Evolutionary conservation across 768 basidiomycete genomes (phyloP), one percentile per base, ranked within the genome.

Genomic region (Chalciporus pseudorubinellus): DNA sequence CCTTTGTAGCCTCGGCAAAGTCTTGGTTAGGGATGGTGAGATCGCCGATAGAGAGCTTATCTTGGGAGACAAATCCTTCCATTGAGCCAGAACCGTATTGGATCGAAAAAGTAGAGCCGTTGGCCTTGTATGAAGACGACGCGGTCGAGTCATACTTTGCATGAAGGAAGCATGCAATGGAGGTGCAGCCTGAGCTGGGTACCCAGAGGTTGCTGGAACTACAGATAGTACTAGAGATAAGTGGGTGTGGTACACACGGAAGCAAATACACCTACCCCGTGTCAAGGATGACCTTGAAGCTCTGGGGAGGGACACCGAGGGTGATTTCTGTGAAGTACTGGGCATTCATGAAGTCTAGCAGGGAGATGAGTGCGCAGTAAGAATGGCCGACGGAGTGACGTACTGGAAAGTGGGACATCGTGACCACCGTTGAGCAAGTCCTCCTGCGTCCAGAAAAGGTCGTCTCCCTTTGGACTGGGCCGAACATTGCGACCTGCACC

Each of bases 181-280:
- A 92, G 16, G 81, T 88, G 73, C 93, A 95, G 50, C 78, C 64
- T 18, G 69, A 60, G 67, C 91, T 87, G 6, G 95, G 94, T 8
- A 98, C 90, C 95, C 95, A 98, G 10, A 98, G 81, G 69, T 97
- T 97, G 73, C 86, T 88, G 44, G 89, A 92, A 9, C 89, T 90
- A 46, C 22, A 56, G n/a, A n/a, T n/a, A n/a, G n/a, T n/a, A n/a
- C n/a, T n/a, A 40, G 3, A 18, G 18, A 29, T 53, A 36, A 64
- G 49, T 0, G 0, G 4, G 40, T n/a, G 20, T 7, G 5, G 21
- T 85, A 50, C 8, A 53, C 8, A 33, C 6, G 22, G 6, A 14
- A 39, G 44, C 56, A 40, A 39, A n/a, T 13, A 4, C 18, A 31
- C 60, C 20, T 65, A 87, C 87, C 89, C 90, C 41, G 95, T 97